Evolutionary conservation across 106 monocot genomes (phyloP).

Genomic region (Amphibolis antarctica): DNA sequence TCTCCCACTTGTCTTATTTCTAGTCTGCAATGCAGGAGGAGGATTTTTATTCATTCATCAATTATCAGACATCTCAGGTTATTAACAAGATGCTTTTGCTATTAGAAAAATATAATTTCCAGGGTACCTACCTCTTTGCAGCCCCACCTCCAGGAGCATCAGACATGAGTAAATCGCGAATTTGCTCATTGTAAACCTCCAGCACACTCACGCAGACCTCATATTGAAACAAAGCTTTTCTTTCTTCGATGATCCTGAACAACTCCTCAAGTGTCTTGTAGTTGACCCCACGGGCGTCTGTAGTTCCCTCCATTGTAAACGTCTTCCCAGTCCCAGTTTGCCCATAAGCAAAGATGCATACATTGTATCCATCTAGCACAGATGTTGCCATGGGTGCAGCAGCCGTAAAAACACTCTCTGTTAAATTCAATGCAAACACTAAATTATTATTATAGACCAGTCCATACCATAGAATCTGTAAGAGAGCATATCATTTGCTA

Average conservation of each 20-base stretch:
- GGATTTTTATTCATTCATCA: background rate
- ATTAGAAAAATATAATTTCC: background rate
- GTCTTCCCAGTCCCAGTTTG: slow-evolving; percentile 94
- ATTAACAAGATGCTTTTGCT: no score
- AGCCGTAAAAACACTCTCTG: slow-evolving; percentile 66
- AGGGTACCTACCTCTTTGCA: background rate
- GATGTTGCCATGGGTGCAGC: slow-evolving; percentile 69
- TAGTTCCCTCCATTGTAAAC: slow-evolving; percentile 91
- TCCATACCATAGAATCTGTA: background rate
- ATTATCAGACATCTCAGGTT: background rate
- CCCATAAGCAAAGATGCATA: slow-evolving; percentile 94
- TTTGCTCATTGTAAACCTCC: slow-evolving; percentile 95
- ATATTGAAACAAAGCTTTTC: slow-evolving; percentile 40
- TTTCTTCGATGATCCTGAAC: slow-evolving; percentile 71
- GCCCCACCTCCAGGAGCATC: slow-evolving; percentile 36
- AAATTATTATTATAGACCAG: no score
- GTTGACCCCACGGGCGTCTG: slow-evolving; percentile 71
- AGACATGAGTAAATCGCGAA: slow-evolving; percentile 56
- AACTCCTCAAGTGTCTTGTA: slow-evolving; percentile 79
- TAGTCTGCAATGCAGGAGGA: slow-evolving; percentile 24
- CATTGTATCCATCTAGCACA: slow-evolving; percentile 89
- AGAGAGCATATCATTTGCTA: background rate
- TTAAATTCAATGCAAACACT: background rate
- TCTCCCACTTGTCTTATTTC: slow-evolving; percentile 69
- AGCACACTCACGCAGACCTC: slow-evolving; percentile 68